Evolutionary conservation across 306 rosid species (phyloP), one percentile per base, ranked within the genome.

Genomic region (Acacia acuminata): DNA sequence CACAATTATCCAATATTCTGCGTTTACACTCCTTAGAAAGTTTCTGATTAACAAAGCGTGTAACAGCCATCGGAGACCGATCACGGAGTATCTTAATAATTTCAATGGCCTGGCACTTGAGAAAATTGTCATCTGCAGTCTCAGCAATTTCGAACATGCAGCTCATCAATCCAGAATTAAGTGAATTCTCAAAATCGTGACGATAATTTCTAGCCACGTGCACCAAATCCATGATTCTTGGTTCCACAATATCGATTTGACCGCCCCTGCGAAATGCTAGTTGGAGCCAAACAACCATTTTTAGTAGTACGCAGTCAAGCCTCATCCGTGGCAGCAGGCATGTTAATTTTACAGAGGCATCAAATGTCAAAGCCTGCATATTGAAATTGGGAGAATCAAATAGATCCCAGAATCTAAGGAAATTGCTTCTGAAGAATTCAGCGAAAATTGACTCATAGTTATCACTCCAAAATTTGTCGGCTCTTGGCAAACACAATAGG

Each of bases 111-210:
- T 19, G 65, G 34, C 10, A 25, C 71, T 16, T 77, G 24, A 71
- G 2, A 14, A 76, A 47, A 34, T 61, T 65, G 9, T 9, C 64
- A 14, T 17, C 79, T 63, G 48, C 10, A 75, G 4, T 5, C 38
- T n/a, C 79, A 8, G n/a, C 79, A 1, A 80, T 38, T 4, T 22
- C 56, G 42, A 84, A 58, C 84, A 84, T 64, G 13, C 71, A 38
- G n/a, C 19, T 36, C 65, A 81, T 70, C 58, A 81, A 38, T 6
- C 42, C 36, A 9, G 1, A 5, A 8, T 12, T 14, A 15, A 61
- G 14, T 19, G 22, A 27, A 34, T 22, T 71, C 3, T 2, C 0
- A 5, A 80, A 40, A 25, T 61, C 1, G 3, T 3, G 36, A 8
- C 32, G 32, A 1, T 24, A 3, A 1, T 20, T 30, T 0, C 15